Evolutionary conservation across 768 basidiomycete genomes (phyloP), one percentile per base, ranked within the genome.

Genomic region (Lentinula sp.): DNA sequence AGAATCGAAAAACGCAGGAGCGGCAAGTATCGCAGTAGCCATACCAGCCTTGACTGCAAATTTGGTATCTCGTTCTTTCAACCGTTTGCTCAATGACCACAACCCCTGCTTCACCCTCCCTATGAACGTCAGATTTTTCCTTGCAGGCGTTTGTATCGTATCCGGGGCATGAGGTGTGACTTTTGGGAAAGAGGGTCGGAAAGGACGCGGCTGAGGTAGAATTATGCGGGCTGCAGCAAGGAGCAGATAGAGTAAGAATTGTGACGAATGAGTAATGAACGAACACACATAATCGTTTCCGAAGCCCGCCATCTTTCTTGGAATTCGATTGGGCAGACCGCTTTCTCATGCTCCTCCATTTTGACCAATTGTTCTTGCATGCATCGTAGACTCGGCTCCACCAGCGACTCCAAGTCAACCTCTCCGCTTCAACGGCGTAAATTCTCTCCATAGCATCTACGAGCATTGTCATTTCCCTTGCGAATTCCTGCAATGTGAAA

Each of bases 401-500:
- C 78, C 76, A 78, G 42, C 66, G 61, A 4, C 67, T 64, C 51
- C 72, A 71, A 48, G 69, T 68, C 15, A 73, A 65, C 48, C 75
- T 74, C 28, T 78, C 76, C 59, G 83, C 78, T 69, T 93, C 88
- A 42, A 85, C 82, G 58, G 75, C 80, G 59, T 90, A 88, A 50
- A 98, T 87, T 60, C 87, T 80, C 55, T 85, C 80, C 80, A 98
- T 91, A 7, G 91, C 87, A 69, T 95, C 91, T 0, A 92, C 81
- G 10, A 98, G 83, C 18, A 84, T 85, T 35, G 89, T 78, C 55
- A 96, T 73, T 71, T 98, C 96, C 61, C 82, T 78, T 7, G 92
- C 84, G 70, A 98, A 98, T 69, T 98, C 97, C 73, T 99, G 94
- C 48, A 98, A 71, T 0, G 94, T 96, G 73, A 98, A 99, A 64